Conservation (phyloP, 192 early-diverging fungal genomes). For the Rhizophagus clarus region DNA sequence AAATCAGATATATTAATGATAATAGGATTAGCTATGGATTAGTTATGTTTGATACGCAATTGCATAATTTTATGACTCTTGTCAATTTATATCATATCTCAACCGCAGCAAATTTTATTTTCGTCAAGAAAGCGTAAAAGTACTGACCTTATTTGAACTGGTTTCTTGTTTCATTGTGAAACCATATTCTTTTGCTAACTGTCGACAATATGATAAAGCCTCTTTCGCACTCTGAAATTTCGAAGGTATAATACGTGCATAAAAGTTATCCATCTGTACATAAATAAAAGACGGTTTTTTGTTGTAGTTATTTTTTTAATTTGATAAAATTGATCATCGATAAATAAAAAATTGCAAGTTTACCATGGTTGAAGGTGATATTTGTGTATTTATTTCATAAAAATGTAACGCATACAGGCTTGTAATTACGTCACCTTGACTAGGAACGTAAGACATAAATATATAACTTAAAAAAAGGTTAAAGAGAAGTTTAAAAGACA, state of each 20-base stretch:
- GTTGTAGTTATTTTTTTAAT: background rate
- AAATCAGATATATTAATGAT: no score
- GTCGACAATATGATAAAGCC: conserved; percentile 50
- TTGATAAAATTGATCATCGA: background rate
- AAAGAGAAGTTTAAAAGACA: background rate
- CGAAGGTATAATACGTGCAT: conserved; percentile 49
- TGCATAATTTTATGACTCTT: no score
- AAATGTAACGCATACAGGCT: background rate
- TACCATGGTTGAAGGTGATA: background rate
- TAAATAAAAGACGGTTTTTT: background rate
- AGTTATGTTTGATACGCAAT: no score
- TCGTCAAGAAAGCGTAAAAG: background rate
- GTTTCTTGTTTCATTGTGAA: conserved; percentile 63
- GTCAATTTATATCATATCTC: background rate
- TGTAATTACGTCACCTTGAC: background rate
- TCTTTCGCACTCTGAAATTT: conserved; percentile 47
- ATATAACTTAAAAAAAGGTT: background rate
- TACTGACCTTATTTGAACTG: conserved; percentile 56
- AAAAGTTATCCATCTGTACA: conserved; percentile 54
- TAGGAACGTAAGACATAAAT: background rate
- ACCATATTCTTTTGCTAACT: conserved; percentile 49
- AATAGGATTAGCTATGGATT: no score
- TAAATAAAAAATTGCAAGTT: background rate
- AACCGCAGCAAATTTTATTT: conserved; percentile 1
- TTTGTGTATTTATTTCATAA: background rate